Percentiles rank a stretch among this genome's conserved stretches.
Conservation (phyloP, 345 rosid genomes). For the Gynandropsis gynandra region DNA sequence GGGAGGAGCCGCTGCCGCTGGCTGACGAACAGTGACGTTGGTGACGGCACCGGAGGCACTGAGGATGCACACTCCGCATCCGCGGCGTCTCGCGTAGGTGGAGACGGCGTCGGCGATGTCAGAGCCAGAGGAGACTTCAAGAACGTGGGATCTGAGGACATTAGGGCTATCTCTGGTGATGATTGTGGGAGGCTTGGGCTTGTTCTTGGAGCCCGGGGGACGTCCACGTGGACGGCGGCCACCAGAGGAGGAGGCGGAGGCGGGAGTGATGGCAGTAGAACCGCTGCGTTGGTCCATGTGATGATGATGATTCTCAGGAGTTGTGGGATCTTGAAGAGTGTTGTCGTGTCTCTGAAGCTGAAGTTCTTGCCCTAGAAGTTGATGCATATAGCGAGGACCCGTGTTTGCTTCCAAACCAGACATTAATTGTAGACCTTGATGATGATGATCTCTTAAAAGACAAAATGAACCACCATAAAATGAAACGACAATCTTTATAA, state of each 20-base stretch:
- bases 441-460: conserved; percentile 1
- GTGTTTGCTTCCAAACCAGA: conserved; percentile 28
- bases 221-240: conserved; percentile 67
- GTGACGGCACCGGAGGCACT: conserved; percentile 59
- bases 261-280: conserved; percentile 27
- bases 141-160: conserved; percentile 53
- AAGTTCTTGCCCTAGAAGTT: conserved; percentile 40
- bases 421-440: too few relatives aligned
- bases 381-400: conserved; percentile 36
- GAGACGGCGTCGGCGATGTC: conserved; percentile 52
- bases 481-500: too few relatives aligned
- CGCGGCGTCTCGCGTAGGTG: conserved; percentile 48
- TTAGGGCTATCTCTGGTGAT: conserved; percentile 62
- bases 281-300: conserved; percentile 31
- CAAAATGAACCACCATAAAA: conserved; percentile 3
- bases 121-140: conserved; percentile 51
- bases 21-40: conserved; percentile 58
- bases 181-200: conserved; percentile 58
- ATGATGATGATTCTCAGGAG: conserved; percentile 18
- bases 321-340: conserved; percentile 29
- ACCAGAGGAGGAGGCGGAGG: conserved; percentile 29
- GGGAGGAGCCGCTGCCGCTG: conserved; percentile 32
- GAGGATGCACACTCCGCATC: conserved; percentile 57
- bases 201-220: conserved; percentile 68
- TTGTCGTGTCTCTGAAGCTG: conserved; percentile 32